These are phyloP conservation scores for Macadamia integrifolia DNA, from an alignment of 164 flowering plant species.

Conservation along the genomic window DNA sequence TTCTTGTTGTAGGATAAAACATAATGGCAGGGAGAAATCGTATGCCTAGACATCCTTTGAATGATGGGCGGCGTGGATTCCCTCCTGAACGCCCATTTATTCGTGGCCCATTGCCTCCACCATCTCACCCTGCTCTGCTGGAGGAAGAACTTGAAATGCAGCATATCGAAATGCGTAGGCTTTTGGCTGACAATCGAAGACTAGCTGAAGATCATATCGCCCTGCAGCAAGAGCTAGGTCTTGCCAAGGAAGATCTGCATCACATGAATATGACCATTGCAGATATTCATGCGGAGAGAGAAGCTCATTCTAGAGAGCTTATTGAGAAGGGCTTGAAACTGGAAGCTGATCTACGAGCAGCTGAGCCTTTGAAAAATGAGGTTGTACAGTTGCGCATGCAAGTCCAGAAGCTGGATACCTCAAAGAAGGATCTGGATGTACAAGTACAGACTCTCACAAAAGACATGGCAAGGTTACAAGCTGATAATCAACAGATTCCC, in stretches of 20 bases:
- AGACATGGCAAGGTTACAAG: constrained; percentile 52
- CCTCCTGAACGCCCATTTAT: constrained; percentile 51
- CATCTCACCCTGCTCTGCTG: constrained; percentile 69
- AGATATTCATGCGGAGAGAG: constrained; percentile 74
- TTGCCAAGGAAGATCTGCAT: constrained; percentile 77
- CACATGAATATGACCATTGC: constrained; percentile 57
- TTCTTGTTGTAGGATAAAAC: constrained; percentile 15
- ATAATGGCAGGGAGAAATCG: constrained; percentile 83
- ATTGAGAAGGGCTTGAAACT: constrained; percentile 74
- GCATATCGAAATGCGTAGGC: constrained; percentile 53
- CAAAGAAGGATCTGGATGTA: constrained; percentile 56
- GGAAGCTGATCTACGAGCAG: constrained; percentile 83
- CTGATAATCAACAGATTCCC: constrained; percentile 78
- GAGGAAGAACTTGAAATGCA: constrained; percentile 91
- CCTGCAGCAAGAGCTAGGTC: constrained; percentile 60
- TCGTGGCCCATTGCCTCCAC: constrained; percentile 64
- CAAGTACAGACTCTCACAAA: constrained; percentile 60
- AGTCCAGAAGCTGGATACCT: constrained; percentile 53
- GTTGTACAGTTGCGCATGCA: constrained; percentile 58
- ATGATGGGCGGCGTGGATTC: constrained; percentile 53
- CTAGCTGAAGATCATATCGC: constrained; percentile 66
- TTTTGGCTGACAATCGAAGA: neutral
- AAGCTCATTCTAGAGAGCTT: constrained; percentile 69
- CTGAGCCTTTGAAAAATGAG: constrained; percentile 73
- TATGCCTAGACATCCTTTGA: constrained; percentile 46